Base-by-base conservation (phyloP, 805 yeast species). In the Lachancea sp. region DNA sequence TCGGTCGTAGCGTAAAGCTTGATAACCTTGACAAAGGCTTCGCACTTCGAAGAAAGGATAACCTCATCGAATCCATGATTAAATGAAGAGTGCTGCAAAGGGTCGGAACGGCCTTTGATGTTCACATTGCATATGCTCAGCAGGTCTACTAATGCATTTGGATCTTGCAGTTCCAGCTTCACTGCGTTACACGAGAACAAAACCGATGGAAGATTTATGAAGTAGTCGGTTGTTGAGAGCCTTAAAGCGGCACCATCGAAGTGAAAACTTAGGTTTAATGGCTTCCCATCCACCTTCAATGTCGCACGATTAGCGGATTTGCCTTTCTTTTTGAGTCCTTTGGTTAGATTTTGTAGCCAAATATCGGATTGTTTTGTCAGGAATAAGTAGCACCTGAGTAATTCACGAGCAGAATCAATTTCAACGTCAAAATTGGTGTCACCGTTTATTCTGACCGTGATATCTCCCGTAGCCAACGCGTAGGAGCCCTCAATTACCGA, bases 21-120 rank as follows among this genome's bases (percentile, higher is more conserved):
- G 12, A 33, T 11, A 15, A n/a, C 9, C 22, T 33, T 13, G n/a
- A 40, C 32, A 15, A 10, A 11, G 15, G 31, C 25, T 4, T 33
- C 7, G 16, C 31, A 33, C 15, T 40, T 40, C 16, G 37, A 32
- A 17, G 37, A 40, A 5, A 40, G n/a, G 13, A 42, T 18, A 1
- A 42, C 36, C 12, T 42, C 41, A 11, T 42, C 35, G 29, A 36
- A 35, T 3, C 36, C 19, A 13, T 36, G 36, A 36, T 36, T 30
- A 22, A 15, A 42, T 10, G 45, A 18, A 16, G 20, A 13, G 15
- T 25, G 32, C 27, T 36, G 45, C 9, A 16, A 11, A 5, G 45
- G 32, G 25, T 20, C 19, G 10, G 31, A 13, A 19, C 12, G 36
- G 2, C 12, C 10, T 30, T 27, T 30, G 8, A 36, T 11, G 3